A percentile compares a stretch with the other conserved stretches of the same genome.
Evolutionary conservation across 306 rosid species (phyloP).

Genomic region (Chamaecrista fasciculata): DNA sequence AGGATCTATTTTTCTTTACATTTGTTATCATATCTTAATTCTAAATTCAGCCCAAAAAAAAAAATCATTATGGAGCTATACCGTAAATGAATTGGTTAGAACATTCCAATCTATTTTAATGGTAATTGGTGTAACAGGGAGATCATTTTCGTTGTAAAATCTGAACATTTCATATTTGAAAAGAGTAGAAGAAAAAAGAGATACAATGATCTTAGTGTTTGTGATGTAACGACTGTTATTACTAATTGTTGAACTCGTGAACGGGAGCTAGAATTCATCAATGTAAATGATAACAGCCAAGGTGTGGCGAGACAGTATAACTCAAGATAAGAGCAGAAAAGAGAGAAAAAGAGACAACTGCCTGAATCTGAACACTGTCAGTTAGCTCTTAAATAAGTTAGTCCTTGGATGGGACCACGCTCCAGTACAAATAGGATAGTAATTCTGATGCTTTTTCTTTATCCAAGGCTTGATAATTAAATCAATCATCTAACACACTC

Average conservation of each 20-base stretch:
- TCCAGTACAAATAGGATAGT: no score
- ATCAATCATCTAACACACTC: no score
- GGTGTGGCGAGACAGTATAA: no score
- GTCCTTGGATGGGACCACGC: no score
- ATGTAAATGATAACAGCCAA: no score
- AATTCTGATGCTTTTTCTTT: no score
- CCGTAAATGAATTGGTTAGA: neutral
- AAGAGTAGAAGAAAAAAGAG: neutral
- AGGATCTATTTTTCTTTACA: constrained; percentile 2
- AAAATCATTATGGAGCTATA: neutral
- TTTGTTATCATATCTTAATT: constrained; percentile 5
- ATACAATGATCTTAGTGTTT: neutral
- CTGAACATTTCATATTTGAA: neutral
- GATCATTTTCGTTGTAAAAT: neutral
- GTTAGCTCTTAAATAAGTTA: no score
- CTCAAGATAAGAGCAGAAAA: no score
- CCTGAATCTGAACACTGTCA: no score
- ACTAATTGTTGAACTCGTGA: neutral
- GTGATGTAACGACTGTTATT: neutral
- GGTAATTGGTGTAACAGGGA: neutral
- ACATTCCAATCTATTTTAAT: neutral
- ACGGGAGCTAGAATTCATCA: neutral
- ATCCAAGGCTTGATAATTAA: no score
- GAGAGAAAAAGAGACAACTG: no score
- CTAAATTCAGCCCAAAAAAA: constrained; percentile 16